Base-by-base conservation (phyloP, 2,329 filamentous ascomycete genomes). In the Fonsecaea erecta region DNA sequence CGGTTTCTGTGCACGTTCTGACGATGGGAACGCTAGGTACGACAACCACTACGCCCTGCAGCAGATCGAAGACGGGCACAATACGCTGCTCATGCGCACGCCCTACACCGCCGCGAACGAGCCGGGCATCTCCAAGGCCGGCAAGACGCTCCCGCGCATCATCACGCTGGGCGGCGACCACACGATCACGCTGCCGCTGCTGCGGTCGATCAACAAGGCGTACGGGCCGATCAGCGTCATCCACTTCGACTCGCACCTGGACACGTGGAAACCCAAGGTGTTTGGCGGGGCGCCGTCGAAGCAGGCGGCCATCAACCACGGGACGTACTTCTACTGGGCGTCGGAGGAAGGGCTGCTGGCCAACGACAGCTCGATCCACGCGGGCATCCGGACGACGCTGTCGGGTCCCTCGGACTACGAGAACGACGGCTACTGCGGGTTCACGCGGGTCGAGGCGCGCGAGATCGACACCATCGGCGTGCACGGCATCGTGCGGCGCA, bases 291-390 rank as follows among this genome's bases (percentile, higher is more conserved):
- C 90, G 0, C 91, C 92, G 0, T 90, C 86, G 30, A 85, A 93
- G 66, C 86, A 88, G 43, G 91, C 92, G 21, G 84, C 84, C 69
- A 88, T 96, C 79, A 96, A 95, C 79, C 91, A 95, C 79, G 92
- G 92, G 48, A 95, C 91, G 1, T 95, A 95, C 81, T 96, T 96
- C 79, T 95, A 89, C 79, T 90, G 94, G 75, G 92, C 91, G 0
- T 80, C 89, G 0, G 86, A 88, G 78, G 91, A 95, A 75, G 92
- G 92, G 2, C 82, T 95, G 16, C 82, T 96, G 21, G 84, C 84
- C 68, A 96, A 95, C 74, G 90, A 95, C 80, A 90, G 86, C 71
- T 94, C 93, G 78, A 93, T 96, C 77, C 92, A 96, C 75, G 92
- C 91, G 16, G 92, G 92, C 43, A 95, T 96, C 76, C 87, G 92